phyloP scores from a whole-genome alignment of 495 filamentous ascomycete species.

The Lepraria neglecta region DNA sequence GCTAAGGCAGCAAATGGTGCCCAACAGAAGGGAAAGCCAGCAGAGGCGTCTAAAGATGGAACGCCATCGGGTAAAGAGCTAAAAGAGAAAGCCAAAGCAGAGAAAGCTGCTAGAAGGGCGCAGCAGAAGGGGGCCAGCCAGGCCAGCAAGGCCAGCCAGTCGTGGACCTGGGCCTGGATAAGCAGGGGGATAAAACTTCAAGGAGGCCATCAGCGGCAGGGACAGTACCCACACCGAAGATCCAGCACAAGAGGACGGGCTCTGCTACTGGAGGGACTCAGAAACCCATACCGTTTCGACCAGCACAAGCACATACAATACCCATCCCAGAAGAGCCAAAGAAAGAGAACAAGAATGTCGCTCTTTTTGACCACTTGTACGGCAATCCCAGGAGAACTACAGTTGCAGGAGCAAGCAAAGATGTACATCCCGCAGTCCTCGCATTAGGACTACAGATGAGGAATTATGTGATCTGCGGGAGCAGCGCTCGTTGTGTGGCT shows the following conservation, averaged over 20 bases:
- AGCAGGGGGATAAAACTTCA: conserved; percentile 33
- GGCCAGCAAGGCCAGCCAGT: conserved; percentile 35
- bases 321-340: conserved; percentile 40
- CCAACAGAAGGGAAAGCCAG: conserved; percentile 29
- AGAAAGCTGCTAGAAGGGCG: conserved; percentile 68
- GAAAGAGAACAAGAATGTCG: conserved; percentile 63
- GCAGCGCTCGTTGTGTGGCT: conserved; percentile 79
- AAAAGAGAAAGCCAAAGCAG: conserved; percentile 71
- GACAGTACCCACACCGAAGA: conserved; percentile 19
- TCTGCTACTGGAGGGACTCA: conserved; percentile 21
- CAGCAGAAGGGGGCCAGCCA: conserved; percentile 42
- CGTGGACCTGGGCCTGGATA: conserved; percentile 31
- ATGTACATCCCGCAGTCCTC: conserved; percentile 83
- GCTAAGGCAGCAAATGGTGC: conserved; percentile 32
- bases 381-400: conserved; percentile 64
- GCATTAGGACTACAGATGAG: conserved; percentile 85
- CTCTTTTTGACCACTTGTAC: conserved; percentile 80
- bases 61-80: conserved; percentile 61
- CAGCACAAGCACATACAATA: conserved; percentile 35
- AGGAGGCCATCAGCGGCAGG: conserved; percentile 36
- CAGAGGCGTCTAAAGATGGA: conserved; percentile 32
- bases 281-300: conserved; percentile 22
- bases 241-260: conserved; percentile 24
- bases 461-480: conserved; percentile 82
- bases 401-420: conserved; percentile 70